A percentile compares a stretch with the other conserved stretches of the same genome.
phyloP scores from a whole-genome alignment of 1,284 basidiomycete genomes.

The Vanrija humicola region DNA sequence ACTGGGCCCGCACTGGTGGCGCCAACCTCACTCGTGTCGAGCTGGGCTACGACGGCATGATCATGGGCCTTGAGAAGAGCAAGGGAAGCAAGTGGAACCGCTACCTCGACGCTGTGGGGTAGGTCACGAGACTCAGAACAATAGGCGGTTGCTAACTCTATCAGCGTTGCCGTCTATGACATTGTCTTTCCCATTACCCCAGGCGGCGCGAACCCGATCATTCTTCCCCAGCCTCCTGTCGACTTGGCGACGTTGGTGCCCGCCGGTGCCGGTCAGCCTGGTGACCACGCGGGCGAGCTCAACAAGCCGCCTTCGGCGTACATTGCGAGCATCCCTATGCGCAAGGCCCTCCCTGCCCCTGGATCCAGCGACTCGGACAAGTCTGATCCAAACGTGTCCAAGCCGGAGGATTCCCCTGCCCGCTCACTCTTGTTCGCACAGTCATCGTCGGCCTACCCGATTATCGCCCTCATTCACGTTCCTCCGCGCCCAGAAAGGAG shows the following conservation, averaged over 20 bases:
- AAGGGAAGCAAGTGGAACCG: conserved; percentile 38
- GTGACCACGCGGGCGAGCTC: background rate
- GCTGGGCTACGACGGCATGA: conserved; percentile 42
- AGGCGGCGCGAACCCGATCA: conserved; percentile 38
- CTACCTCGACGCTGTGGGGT: conserved; percentile 41
- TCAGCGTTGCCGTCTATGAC: conserved; percentile 47
- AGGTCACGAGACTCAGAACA: conserved; percentile 6
- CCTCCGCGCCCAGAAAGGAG: conserved; percentile 31
- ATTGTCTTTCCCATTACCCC: conserved; percentile 39
- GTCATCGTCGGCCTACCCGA: conserved; percentile 43
- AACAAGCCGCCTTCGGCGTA: conserved; percentile 37
- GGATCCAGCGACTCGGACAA: background rate
- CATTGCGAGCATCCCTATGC: conserved; percentile 35
- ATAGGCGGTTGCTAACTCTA: background rate
- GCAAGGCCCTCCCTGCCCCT: conserved; percentile 19
- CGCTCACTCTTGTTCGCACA: conserved; percentile 40
- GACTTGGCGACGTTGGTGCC: conserved; percentile 40
- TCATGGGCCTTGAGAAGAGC: conserved; percentile 40
- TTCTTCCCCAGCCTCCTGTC: conserved; percentile 47
- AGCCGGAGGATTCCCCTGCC: background rate
- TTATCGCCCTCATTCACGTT: conserved; percentile 32
- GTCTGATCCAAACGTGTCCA: background rate
- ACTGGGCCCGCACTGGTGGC: conserved; percentile 39
- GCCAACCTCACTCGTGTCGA: conserved; percentile 40
- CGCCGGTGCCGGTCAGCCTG: conserved; percentile 1